Evolutionary conservation across 2,329 filamentous ascomycete genomes (phyloP), one percentile per base, ranked within the genome.

Genomic region (Sclerotinia borealis): DNA sequence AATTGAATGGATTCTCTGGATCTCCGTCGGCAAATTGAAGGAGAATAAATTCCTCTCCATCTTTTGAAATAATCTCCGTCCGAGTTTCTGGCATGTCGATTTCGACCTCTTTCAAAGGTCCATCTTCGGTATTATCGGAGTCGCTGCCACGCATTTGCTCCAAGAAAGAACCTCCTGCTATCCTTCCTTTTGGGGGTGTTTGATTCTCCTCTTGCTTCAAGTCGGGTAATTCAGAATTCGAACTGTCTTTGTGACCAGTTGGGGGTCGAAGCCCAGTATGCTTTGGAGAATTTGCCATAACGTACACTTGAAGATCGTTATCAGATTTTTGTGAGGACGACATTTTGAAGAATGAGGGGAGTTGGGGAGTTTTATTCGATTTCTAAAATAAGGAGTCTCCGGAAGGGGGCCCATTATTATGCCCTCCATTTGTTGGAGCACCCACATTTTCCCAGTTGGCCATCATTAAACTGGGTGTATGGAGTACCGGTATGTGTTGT

Each of bases 1-100:
- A 83, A 71, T 83, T 82, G 76, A 81, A 82, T 0, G 81, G 81
- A 66, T 83, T 81, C 68, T 81, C 76, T 25, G 73, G 73, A 65
- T 83, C 81, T 13, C 75, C 78, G 1, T 76, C 70, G 1, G 76
- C 76, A 65, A 81, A 83, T 41, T 76, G 75, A 6, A 83, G 75
- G 13, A 81, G 72, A 61, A 82, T 76, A 52, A 76, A 77, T 56
- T 81, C 75, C 54, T 78, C 75, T 61, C 74, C 79, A 64, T 81
- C 72, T 54, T 79, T 73, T 49, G 74, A 63, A n/a, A 75, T 75
- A 2, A 75, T 68, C 63, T 79, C 76, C 9, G 77, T 79, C 43
- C 77, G 66, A 6, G 80, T 82, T 27, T 81, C 74, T 10, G 80
- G 80, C 66, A 83, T 74, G 65, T 82, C 80, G 65, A 79, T 73